Evolutionary conservation across 768 basidiomycete species (phyloP).

Genomic region (Candolleomyces aberdarensis): DNA sequence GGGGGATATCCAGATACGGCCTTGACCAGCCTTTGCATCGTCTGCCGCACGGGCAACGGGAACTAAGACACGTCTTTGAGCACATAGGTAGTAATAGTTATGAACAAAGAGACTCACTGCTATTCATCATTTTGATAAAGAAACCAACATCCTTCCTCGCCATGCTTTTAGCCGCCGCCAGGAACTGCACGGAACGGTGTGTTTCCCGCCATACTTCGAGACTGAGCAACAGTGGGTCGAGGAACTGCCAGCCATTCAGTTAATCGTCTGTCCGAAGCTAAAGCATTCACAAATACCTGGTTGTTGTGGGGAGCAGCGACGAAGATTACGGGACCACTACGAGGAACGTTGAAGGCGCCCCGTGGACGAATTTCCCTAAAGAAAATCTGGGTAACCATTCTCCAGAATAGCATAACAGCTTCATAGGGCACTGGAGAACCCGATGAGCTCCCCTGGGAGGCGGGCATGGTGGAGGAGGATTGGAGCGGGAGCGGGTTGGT

Average conservation of each 20-base stretch:
- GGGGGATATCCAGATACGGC: slow-evolving; percentile 64
- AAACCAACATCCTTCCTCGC: slow-evolving; percentile 73
- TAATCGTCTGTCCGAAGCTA: not conserved
- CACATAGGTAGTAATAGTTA: slow-evolving; percentile 8
- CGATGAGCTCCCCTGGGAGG: slow-evolving; percentile 11
- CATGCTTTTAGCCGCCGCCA: slow-evolving; percentile 91
- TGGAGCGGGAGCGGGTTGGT: not conserved
- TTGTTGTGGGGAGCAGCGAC: slow-evolving; percentile 92
- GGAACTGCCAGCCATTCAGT: slow-evolving; percentile 54
- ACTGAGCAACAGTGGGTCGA: slow-evolving; percentile 84
- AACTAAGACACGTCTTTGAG: slow-evolving; percentile 44
- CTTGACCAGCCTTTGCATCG: slow-evolving; percentile 70
- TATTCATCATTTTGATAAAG: slow-evolving; percentile 79
- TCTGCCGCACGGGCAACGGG: slow-evolving; percentile 93
- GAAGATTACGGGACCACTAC: slow-evolving; percentile 87
- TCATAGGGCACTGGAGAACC: slow-evolving; percentile 52
- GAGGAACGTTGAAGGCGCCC: slow-evolving; percentile 93
- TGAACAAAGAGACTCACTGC: slow-evolving; percentile 55
- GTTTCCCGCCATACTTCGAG: slow-evolving; percentile 86
- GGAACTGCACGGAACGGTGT: slow-evolving; percentile 75
- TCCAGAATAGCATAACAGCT: slow-evolving; percentile 80
- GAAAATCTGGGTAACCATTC: slow-evolving; percentile 85
- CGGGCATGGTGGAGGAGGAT: slow-evolving; percentile 16
- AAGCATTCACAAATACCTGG: slow-evolving; percentile 48
- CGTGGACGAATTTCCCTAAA: slow-evolving; percentile 94